Evolutionary conservation across 2,329 filamentous ascomycete genomes (phyloP).

Genomic region (Aspergillus sp.): DNA sequence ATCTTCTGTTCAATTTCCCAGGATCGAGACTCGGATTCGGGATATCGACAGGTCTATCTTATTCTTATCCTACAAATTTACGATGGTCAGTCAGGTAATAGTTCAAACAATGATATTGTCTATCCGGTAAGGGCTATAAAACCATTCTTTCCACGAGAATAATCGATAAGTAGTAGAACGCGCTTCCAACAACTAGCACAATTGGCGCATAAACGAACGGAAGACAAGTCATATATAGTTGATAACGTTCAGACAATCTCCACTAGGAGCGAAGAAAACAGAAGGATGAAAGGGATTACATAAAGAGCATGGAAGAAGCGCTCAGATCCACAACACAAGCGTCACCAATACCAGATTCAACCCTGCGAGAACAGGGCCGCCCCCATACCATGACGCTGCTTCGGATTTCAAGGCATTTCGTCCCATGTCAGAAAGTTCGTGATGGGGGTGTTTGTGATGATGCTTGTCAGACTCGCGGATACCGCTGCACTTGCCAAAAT

Average conservation of each 20-base stretch:
- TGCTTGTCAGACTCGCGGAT: conserved; percentile 2
- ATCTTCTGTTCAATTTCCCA: too few species aligned
- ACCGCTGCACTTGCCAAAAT: conserved; percentile 29
- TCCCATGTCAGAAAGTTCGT: neutral
- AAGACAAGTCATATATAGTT: neutral
- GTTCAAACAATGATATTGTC: neutral
- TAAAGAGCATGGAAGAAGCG: neutral
- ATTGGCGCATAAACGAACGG: neutral
- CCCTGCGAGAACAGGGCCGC: neutral
- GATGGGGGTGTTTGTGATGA: neutral
- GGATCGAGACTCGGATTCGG: too few species aligned
- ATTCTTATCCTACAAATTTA: neutral
- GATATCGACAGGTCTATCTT: too few species aligned
- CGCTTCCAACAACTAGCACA: neutral
- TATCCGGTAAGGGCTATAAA: neutral
- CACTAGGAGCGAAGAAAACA: neutral
- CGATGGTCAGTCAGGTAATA: neutral
- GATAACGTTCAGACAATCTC: neutral
- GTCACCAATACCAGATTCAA: conserved; percentile 10
- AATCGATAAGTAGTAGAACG: neutral
- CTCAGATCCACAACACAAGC: conserved; percentile 6
- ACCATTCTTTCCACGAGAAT: neutral
- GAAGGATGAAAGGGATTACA: neutral
- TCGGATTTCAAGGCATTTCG: conserved; percentile 12
- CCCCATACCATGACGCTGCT: conserved; percentile 1